Evolutionary conservation across 495 filamentous ascomycete species (phyloP), one percentile per base, ranked within the genome.

Genomic region (Coniosporium apollinis): DNA sequence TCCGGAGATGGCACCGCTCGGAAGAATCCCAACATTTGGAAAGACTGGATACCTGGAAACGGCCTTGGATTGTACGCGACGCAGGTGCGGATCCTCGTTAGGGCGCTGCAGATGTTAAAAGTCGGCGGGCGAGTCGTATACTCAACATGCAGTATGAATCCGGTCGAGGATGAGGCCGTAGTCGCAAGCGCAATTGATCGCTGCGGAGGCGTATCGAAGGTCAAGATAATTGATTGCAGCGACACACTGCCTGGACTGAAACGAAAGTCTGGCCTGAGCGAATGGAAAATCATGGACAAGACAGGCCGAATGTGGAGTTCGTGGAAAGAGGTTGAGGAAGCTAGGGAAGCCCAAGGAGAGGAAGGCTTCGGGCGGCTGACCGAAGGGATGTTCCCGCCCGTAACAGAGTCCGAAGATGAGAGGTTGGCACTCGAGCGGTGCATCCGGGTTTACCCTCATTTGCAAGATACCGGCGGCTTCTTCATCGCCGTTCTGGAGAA

Each of bases 81-180:
- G 1, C 89, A 97, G 55, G 67, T 79, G 21, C 69, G 87, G 5
- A 97, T 97, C 48, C 64, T 96, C 34, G 77, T 93, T 34, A 80
- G 91, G 36, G 85, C 85, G 14, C 62, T 97, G 32, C 91, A 97
- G 59, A 86, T 97, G 82, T 65, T 96, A 15, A 96, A 94, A 58
- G 79, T 82, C 28, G 89, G 89, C 21, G 89, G 89, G 39, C 71
- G 83, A 30, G 77, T 94, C 6, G 85, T 96, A 19, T 97, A 96
- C 60, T 94, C 86, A 5, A 96, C 89, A 11, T 97, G 89, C 63
- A 91, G 82, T 55, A 79, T 97, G 79, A 97, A 94, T 56, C 87
- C 89, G 0, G 67, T 96, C 16, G 89, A 97, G 55, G 92, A 97
- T 50, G 89, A 97, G 61, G 79, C 91, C n/a, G 84, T 96, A 15